Evolutionary conservation across 345 rosid species (phyloP), one percentile per base, ranked within the genome.

Genomic region (Eucalyptus sideroxylon): DNA sequence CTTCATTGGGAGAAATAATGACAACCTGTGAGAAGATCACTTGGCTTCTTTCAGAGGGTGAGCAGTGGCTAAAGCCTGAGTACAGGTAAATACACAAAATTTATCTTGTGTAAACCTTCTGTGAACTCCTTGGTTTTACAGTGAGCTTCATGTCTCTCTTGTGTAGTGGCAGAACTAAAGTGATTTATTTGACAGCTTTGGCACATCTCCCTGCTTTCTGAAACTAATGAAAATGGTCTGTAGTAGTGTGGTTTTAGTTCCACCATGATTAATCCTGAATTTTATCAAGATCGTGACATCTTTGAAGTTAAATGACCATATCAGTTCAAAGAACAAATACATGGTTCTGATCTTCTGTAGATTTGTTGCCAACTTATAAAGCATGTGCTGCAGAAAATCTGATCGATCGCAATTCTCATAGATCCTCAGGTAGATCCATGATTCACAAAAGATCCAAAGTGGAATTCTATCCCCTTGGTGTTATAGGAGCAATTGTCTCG

Each of bases 1-100:
- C 98, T 88, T 98, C 99, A 87, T 90, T 98, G 88, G 99, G 99
- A 89, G 99, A 98, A 88, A 98, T 98, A 90, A 97, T 97, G 99
- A 98, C 99, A 60, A 98, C 99, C n/a, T 98, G 99, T 88, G 99
- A 98, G 95, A 98, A 98, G 95, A 96, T 98, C 87, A 96, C 98
- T 88, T 98, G 99, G 99, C 99, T 98, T 93, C 95, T 98, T 88
- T 95, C 99, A 8, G 99, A 98, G 96, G 99, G 99, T 17, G 99
- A 98, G 92, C 93, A 91, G 89, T 98, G 99, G 99, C 95, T 97
- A 90, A 96, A 94, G 94, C 99, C 99, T 93, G 99, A 97, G 93
- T 92, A 92, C 91, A 89, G 99, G 99, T 95, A 94, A 40, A 77
- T 77, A 40, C 27, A 40, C 30, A 42, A 77, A 77, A 77, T 77